phyloP scores from a whole-genome alignment of 2,329 filamentous ascomycete species.

The Diaporthe sp. region DNA sequence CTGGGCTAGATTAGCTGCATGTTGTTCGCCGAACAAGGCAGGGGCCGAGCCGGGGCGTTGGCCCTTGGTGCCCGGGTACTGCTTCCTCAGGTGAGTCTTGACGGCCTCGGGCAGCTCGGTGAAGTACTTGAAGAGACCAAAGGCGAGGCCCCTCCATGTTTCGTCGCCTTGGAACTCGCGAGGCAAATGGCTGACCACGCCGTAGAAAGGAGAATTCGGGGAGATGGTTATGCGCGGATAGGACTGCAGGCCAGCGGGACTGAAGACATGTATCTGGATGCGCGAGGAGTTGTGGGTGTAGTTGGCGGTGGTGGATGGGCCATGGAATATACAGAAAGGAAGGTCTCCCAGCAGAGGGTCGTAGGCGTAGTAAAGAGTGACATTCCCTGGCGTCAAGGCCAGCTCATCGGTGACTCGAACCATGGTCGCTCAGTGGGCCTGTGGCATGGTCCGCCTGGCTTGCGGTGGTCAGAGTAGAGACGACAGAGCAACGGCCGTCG shows the following conservation, averaged over 20 bases:
- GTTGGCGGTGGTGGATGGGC: constrained; percentile 89
- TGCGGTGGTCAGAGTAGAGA: constrained; percentile 8
- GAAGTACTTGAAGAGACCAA: constrained; percentile 95
- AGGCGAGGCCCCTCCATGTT: constrained; percentile 89
- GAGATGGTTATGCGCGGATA: constrained; percentile 94
- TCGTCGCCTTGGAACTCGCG: constrained; percentile 97
- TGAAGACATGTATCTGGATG: constrained; percentile 94
- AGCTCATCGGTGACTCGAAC: constrained; percentile 85
- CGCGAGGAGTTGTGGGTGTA: constrained; percentile 89
- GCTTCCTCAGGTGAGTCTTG: constrained; percentile 77
- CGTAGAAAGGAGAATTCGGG: constrained; percentile 91
- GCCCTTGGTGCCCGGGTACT: constrained; percentile 66
- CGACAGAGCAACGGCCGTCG: constrained; percentile 26
- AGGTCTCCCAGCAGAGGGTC: constrained; percentile 87
- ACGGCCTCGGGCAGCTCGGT: constrained; percentile 83
- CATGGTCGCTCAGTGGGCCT: constrained; percentile 72
- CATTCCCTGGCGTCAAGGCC: constrained; percentile 82
- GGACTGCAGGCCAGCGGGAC: constrained; percentile 87
- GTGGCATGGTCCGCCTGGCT: constrained; percentile 51
- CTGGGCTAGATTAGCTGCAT: constrained; percentile 91
- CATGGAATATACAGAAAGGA: constrained; percentile 91
- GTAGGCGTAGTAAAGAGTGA: constrained; percentile 89
- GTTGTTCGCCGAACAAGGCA: constrained; percentile 87
- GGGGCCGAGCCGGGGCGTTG: constrained; percentile 75
- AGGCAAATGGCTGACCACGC: constrained; percentile 89